A percentile compares a stretch with the other conserved stretches of the same genome.
Evolutionary conservation across 2,329 filamentous ascomycete species (phyloP).

Genomic region (Zasmidium angulare): DNA sequence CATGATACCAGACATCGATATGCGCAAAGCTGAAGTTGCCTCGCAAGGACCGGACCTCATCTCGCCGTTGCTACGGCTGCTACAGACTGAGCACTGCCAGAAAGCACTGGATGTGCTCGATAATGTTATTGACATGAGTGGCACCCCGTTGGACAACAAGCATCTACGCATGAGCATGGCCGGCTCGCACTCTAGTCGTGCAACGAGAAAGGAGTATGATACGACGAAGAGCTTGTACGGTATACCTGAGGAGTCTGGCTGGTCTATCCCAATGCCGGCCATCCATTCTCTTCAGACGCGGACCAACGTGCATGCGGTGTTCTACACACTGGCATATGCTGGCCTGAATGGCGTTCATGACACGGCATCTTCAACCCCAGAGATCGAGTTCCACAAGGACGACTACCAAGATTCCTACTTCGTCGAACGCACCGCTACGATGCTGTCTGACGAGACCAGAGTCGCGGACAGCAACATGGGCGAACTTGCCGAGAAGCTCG

Average conservation of each 20-base stretch:
- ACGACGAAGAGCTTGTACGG: conserved; percentile 92
- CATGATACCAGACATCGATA: conserved; percentile 85
- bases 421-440: conserved; percentile 76
- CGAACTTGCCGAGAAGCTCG: conserved; percentile 68
- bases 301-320: conserved; percentile 91
- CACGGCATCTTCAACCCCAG: conserved; percentile 66
- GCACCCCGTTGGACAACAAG: conserved; percentile 83
- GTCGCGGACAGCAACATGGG: conserved; percentile 69
- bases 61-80: conserved; percentile 80
- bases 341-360: conserved; percentile 49
- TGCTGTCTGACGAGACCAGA: conserved; percentile 82
- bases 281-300: conserved; percentile 84
- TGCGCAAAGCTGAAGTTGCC: conserved; percentile 86
- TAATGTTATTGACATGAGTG: conserved; percentile 91
- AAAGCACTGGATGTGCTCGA: conserved; percentile 89
- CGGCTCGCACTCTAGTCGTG: conserved; percentile 73
- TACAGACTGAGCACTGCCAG: conserved; percentile 92
- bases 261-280: conserved; percentile 92
- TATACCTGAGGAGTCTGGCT: conserved; percentile 91
- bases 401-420: conserved; percentile 80
- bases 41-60: conserved; percentile 92
- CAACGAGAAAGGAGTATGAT: conserved; percentile 90
- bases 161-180: conserved; percentile 99
- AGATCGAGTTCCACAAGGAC: conserved; percentile 89
- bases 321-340: conserved; percentile 65